A percentile compares a stretch with the other conserved stretches of the same genome.
Conservation (phyloP, 345 rosid genomes). For the Excoecaria agallocha region DNA sequence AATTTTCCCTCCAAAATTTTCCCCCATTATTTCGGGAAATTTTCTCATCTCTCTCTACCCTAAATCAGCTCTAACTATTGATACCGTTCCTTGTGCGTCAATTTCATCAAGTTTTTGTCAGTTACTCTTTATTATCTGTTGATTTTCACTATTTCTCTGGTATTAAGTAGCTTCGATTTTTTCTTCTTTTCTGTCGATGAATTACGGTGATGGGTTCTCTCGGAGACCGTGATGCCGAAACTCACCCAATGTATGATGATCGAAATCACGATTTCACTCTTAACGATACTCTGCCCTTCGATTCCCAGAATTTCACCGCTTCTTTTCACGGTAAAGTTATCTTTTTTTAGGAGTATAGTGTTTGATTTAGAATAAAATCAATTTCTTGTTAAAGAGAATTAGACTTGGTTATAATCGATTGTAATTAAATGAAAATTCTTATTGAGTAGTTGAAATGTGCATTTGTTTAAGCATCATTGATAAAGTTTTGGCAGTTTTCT, state of each 20-base stretch:
- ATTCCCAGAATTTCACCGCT: slow-evolving; percentile 22
- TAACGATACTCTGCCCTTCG: slow-evolving; percentile 12
- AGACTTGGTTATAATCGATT: background rate
- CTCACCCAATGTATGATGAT: slow-evolving; percentile 5
- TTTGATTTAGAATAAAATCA: background rate
- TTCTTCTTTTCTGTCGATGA: background rate
- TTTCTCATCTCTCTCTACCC: slow-evolving; percentile 1
- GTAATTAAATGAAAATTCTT: background rate
- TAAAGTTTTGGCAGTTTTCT: background rate
- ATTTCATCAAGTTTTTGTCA: background rate
- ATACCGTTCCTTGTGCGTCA: background rate
- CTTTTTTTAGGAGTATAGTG: background rate
- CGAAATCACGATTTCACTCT: background rate
- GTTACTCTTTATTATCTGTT: background rate
- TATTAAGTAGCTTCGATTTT: background rate
- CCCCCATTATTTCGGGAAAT: background rate
- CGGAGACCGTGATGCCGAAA: slow-evolving; percentile 9
- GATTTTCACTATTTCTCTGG: background rate
- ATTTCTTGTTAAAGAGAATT: background rate
- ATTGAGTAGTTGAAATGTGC: background rate
- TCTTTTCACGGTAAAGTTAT: slow-evolving; percentile 10
- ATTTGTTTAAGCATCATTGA: background rate
- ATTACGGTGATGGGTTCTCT: slow-evolving; percentile 27
- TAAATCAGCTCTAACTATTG: background rate
- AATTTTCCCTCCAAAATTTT: slow-evolving; percentile 45